Conservation (phyloP, 306 rosid species). For the Benincasa hispida region DNA sequence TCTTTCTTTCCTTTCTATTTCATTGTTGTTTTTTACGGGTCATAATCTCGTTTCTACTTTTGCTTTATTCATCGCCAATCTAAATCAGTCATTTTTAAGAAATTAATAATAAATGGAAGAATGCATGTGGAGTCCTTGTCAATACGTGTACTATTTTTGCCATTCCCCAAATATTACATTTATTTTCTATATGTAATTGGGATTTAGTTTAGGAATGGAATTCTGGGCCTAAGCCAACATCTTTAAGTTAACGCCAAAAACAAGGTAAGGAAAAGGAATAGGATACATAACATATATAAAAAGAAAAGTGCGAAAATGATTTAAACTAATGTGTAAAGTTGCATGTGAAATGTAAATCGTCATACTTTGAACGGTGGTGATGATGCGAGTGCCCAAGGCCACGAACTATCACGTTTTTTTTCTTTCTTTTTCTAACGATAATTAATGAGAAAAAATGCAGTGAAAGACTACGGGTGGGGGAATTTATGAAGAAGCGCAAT, state of each 20-base stretch:
- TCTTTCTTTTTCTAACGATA: neutral
- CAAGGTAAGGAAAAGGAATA: neutral
- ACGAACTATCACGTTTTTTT: neutral
- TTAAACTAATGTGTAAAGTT: neutral
- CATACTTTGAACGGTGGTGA: slow-evolving; percentile 2
- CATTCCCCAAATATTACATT: neutral
- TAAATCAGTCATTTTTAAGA: neutral
- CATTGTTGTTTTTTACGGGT: neutral
- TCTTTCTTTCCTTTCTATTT: neutral
- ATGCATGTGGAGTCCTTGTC: neutral
- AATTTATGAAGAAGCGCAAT: neutral
- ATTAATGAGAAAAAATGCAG: neutral
- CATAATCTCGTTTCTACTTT: neutral
- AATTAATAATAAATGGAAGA: neutral
- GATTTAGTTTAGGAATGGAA: neutral
- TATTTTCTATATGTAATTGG: neutral
- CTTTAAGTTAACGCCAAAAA: neutral
- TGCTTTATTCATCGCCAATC: neutral
- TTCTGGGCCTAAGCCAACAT: neutral
- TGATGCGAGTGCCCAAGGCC: neutral
- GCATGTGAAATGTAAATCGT: neutral
- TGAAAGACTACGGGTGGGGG: neutral
- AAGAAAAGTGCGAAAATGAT: neutral
- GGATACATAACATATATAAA: neutral
- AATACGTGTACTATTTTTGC: neutral